Base-by-base conservation (phyloP, 176 grass and related monocot species). In the Aegilops umbellulata region DNA sequence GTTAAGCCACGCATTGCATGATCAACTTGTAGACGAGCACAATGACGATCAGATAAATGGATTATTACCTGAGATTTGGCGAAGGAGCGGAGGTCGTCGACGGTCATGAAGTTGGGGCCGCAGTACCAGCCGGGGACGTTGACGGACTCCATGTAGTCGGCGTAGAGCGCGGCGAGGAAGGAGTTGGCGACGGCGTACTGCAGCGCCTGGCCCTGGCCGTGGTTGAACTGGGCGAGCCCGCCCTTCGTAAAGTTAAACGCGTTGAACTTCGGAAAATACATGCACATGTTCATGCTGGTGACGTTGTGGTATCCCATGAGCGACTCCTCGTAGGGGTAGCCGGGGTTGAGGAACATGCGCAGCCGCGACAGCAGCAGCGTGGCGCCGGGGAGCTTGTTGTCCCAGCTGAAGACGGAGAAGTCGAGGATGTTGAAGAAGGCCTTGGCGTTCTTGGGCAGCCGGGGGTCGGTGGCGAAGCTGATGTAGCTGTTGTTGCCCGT, bases 361-460 rank as follows among this genome's bases (percentile, higher is more conserved):
- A 98, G 74, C 42, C 97, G 86, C 2, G 94, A 89, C 3, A 98
- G 84, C 34, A 98, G 92, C 79, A 98, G 84, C 66, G 91, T 41
- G 23, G 97, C 94, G 10, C 93, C 97, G 3, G 97, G 97, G 32
- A 95, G 87, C 83, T 98, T 98, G 92, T 98, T 98, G 88, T 98
- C 97, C 97, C 97, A 98, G 82, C 94, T 98, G 85, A 98, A 91
- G 17, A 95, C 97, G 30, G 92, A 87, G 81, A 88, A 86, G 84
- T 98, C 92, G 53, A 92, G 84, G 77, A 94, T 88, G 68, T 19
- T 60, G 83, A 39, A 55, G 86, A 80, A 92, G 34, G 90, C 97
- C 39, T 91, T 85, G 66, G 97, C 97, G 58, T 98, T 94, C 64
- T 84, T 91, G 42, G 97, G 90, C 49, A 98, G 84, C 16, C 88